phyloP scores from a whole-genome alignment of 2,329 filamentous ascomycete species.

The Lasiodiplodia sp. region DNA sequence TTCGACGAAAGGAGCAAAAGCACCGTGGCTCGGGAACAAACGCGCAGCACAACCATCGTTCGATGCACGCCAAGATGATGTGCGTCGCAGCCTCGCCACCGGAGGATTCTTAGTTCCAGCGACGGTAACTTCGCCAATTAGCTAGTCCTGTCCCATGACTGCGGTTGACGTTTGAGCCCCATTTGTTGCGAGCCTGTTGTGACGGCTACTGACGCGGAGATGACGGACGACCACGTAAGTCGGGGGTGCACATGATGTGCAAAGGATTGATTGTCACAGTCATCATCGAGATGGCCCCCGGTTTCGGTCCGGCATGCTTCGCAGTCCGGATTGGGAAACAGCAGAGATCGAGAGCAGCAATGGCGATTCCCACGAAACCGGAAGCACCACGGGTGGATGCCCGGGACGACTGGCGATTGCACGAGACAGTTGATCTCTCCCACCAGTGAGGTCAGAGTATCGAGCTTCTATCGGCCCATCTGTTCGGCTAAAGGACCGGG shows the following conservation, averaged over 20 bases:
- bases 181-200: background rate
- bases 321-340: background rate
- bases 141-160: background rate
- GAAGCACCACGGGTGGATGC: conserved; percentile 8
- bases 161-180: background rate
- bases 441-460: background rate
- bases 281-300: background rate
- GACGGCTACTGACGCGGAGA: background rate
- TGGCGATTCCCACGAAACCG: background rate
- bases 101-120: background rate
- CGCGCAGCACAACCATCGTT: background rate
- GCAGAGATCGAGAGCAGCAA: background rate
- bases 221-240: background rate
- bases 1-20: background rate
- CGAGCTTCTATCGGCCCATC: conserved; percentile 20
- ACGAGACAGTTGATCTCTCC: background rate
- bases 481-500: conserved; percentile 14
- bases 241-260: background rate
- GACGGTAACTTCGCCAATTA: background rate
- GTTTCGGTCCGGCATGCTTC: background rate
- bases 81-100: background rate
- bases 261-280: background rate
- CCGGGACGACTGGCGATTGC: conserved; percentile 8
- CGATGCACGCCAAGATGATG: conserved; percentile 2
- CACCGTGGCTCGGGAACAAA: background rate